These are phyloP conservation scores for Emergomyces africanus DNA, from an alignment of 2,329 filamentous ascomycete species.

Conservation along the genomic window DNA sequence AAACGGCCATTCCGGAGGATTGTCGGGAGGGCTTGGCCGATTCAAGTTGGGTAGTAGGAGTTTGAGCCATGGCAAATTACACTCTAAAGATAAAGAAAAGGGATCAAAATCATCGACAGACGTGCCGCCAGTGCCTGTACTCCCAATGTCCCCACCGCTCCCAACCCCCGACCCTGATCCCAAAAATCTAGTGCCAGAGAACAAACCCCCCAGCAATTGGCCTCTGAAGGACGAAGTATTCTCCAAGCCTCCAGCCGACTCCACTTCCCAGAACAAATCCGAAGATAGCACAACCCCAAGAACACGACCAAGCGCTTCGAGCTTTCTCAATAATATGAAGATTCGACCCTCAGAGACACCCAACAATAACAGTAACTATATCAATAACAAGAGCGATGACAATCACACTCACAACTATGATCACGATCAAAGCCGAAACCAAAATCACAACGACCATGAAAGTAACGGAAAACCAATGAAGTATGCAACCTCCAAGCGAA, in stretches of 20 bases:
- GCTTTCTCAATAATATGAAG: background rate
- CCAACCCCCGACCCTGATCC: background rate
- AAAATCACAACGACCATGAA: background rate
- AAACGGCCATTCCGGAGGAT: conserved; percentile 32
- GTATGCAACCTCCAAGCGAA: conserved; percentile 18
- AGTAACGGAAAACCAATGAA: background rate
- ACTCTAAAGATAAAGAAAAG: conserved; percentile 25
- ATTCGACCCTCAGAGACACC: background rate
- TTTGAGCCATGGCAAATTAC: conserved; percentile 55
- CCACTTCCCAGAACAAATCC: background rate
- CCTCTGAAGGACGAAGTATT: background rate
- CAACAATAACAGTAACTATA: background rate
- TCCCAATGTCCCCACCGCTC: background rate
- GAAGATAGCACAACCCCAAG: background rate
- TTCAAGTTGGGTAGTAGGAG: conserved; percentile 64
- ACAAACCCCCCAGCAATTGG: background rate
- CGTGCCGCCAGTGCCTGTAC: conserved; percentile 4
- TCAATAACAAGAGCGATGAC: background rate
- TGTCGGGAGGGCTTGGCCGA: conserved; percentile 43
- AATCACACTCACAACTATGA: background rate
- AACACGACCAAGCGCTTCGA: background rate
- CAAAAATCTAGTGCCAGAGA: background rate
- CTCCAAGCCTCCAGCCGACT: background rate
- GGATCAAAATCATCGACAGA: conserved; percentile 7
- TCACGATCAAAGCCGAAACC: background rate